phyloP scores from a whole-genome alignment of 1,284 basidiomycete genomes.

The Tausonia pullulans region DNA sequence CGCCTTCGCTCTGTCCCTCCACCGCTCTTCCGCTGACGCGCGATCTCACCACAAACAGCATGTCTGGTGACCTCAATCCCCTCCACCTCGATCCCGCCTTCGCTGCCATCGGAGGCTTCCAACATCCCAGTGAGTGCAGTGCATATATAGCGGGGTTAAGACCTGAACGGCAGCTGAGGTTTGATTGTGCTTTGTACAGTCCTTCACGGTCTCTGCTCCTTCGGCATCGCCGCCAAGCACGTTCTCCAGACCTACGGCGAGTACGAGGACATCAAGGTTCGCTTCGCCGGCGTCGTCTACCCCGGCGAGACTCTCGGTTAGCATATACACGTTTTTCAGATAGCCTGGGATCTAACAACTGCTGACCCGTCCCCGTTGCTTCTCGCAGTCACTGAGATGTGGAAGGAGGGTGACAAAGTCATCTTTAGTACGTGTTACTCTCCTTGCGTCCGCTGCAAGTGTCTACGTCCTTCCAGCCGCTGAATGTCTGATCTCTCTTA shows the following conservation, averaged over 20 bases:
- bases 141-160: not conserved
- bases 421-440: constrained; percentile 61
- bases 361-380: not conserved
- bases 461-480: not conserved
- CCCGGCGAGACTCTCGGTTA: constrained; percentile 75
- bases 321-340: too few relatives aligned
- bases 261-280: constrained; percentile 90
- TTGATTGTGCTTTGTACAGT: constrained; percentile 22
- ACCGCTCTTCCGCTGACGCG: not conserved
- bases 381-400: constrained; percentile 69
- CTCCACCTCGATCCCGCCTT: constrained; percentile 90
- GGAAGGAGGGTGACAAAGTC: constrained; percentile 88
- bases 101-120: constrained; percentile 87
- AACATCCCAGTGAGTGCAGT: constrained; percentile 52
- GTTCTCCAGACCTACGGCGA: constrained; percentile 75
- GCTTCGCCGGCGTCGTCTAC: constrained; percentile 59
- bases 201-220: constrained; percentile 67
- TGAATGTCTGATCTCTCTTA: not conserved
- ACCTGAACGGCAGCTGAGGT: not conserved
- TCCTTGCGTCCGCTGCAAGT: not conserved
- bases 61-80: constrained; percentile 86
- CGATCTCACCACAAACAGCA: constrained; percentile 32
- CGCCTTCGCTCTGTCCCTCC: not conserved
- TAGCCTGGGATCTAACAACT: not conserved
- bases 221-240: constrained; percentile 93